Evolutionary conservation across 495 filamentous ascomycete species (phyloP).

Genomic region (Aspergillus indologenus): DNA sequence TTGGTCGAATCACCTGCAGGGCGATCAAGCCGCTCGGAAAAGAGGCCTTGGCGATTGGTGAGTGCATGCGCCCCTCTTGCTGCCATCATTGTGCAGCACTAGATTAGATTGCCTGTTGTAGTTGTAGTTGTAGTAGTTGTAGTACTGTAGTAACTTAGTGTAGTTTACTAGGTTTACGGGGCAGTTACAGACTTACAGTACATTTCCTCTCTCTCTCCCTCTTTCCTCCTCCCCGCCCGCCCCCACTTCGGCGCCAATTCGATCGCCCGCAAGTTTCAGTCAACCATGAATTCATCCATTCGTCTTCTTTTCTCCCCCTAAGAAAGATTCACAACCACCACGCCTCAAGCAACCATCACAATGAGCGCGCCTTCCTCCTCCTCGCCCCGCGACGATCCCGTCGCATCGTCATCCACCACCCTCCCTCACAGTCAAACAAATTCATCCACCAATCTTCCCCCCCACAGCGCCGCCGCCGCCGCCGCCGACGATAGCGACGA

Average conservation of each 20-base stretch:
- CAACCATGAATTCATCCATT: background rate
- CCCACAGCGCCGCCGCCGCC: background rate
- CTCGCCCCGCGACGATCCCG: background rate
- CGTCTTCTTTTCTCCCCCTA: background rate
- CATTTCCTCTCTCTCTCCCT: too few relatives aligned
- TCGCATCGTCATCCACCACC: constrained; percentile 10
- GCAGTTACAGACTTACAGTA: too few relatives aligned
- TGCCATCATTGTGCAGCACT: background rate
- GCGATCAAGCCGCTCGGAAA: constrained; percentile 5
- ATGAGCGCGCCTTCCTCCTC: background rate
- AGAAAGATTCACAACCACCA: background rate
- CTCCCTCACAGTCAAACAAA: constrained; percentile 1
- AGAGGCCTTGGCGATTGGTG: constrained; percentile 1
- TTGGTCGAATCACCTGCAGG: background rate
- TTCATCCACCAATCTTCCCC: background rate
- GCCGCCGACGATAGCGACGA: constrained; percentile 32
- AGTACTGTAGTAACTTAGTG: too few relatives aligned
- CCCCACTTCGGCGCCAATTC: constrained; percentile 8
- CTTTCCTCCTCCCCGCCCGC: background rate
- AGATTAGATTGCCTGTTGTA: too few relatives aligned
- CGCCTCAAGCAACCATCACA: background rate
- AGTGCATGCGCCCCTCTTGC: background rate
- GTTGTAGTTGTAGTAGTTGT: too few relatives aligned
- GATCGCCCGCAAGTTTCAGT: constrained; percentile 2
- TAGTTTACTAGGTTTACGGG: too few relatives aligned